Percentiles rank a stretch among this genome's conserved stretches.
Evolutionary conservation across 2,329 filamentous ascomycete genomes (phyloP).

Genomic region (Colletotrichum liaoningense): DNA sequence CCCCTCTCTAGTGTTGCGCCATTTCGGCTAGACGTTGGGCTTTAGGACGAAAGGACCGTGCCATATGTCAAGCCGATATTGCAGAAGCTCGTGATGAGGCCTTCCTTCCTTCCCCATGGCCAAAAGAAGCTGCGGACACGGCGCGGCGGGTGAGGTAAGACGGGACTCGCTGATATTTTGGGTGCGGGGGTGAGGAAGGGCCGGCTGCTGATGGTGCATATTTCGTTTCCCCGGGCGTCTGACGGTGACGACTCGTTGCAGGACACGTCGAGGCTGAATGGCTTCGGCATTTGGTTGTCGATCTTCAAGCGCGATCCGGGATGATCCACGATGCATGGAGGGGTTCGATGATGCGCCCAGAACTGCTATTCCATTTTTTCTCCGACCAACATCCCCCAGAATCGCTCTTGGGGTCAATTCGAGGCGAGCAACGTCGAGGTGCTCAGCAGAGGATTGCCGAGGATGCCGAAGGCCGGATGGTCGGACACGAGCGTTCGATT

Average conservation of each 20-base stretch:
- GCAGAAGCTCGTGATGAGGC: background rate
- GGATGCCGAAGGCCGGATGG: slow-evolving; percentile 17
- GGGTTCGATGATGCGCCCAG: slow-evolving; percentile 22
- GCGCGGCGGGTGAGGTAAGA: background rate
- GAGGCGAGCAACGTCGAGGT: background rate
- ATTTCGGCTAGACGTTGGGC: background rate
- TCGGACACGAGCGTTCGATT: slow-evolving; percentile 1
- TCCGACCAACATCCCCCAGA: background rate
- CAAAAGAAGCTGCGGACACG: background rate
- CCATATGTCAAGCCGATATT: background rate
- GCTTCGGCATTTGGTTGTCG: slow-evolving; percentile 18
- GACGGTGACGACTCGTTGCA: background rate
- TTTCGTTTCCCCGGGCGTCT: background rate
- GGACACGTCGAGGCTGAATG: slow-evolving; percentile 3
- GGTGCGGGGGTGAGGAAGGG: background rate
- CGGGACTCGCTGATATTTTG: background rate
- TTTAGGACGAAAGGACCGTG: background rate
- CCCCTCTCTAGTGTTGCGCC: background rate
- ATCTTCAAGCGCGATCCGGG: slow-evolving; percentile 26
- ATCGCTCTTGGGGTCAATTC: background rate
- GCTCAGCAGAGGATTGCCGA: slow-evolving; percentile 13
- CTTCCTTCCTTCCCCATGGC: no score
- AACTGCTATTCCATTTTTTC: background rate
- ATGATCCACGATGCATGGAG: slow-evolving; percentile 35
- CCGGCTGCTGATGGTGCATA: background rate